Conservation (phyloP, 1,139 yeast species). For the Geotrichum candidum region DNA sequence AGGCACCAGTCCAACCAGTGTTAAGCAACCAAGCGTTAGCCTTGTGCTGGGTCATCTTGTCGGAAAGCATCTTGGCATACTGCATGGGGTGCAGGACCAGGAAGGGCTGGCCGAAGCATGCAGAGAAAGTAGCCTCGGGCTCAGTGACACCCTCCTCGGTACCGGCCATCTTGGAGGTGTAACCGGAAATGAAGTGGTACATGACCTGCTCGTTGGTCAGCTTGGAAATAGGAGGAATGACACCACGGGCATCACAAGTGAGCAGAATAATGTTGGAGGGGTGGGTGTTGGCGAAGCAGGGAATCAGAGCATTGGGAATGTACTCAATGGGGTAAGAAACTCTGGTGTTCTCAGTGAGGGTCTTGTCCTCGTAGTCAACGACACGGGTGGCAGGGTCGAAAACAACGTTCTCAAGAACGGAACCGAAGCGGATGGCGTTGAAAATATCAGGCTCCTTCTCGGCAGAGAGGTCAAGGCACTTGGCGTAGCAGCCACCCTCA, state of each 20-base stretch:
- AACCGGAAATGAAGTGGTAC: constrained; percentile 98
- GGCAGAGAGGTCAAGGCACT: constrained; percentile 81
- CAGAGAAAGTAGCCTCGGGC: constrained; percentile 96
- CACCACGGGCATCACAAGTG: constrained; percentile 98
- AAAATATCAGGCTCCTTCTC: constrained; percentile 98
- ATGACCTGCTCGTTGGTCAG: constrained; percentile 92
- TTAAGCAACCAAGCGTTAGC: constrained; percentile 95
- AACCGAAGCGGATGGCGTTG: constrained; percentile 90
- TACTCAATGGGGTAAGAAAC: constrained; percentile 97
- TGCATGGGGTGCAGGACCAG: constrained; percentile 97
- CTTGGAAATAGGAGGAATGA: constrained; percentile 93
- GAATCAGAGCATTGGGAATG: constrained; percentile 94
- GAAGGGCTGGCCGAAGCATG: constrained; percentile 99
- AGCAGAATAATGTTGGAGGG: constrained; percentile 88
- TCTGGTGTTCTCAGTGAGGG: constrained; percentile 91
- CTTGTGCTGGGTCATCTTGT: constrained; percentile 81
- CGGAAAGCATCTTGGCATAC: constrained; percentile 94
- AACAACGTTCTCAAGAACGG: constrained; percentile 89
- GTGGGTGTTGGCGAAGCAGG: constrained; percentile 84
- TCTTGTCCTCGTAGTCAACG: constrained; percentile 77
- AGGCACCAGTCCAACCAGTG: constrained; percentile 98
- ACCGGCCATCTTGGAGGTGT: constrained; percentile 99
- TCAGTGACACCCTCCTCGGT: constrained; percentile 98
- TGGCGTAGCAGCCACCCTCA: constrained; percentile 99
- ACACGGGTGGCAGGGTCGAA: constrained; percentile 73